Base-by-base conservation (phyloP, 345 rosid genomes). In the Brassica incana region DNA sequence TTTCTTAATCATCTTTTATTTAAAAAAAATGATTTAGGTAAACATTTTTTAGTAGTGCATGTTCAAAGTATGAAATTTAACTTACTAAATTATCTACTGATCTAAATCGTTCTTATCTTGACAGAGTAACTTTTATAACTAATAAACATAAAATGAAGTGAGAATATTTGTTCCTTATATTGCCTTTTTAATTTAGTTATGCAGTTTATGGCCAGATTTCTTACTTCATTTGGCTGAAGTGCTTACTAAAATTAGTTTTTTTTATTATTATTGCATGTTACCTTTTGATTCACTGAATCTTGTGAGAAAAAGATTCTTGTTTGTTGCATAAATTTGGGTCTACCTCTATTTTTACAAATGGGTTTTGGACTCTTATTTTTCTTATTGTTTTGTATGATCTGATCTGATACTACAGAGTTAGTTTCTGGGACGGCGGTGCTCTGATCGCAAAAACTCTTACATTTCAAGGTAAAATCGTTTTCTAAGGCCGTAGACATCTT, bases 201-300 rank as follows among this genome's bases (percentile, higher is more conserved):
- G 5, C 5, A 52, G 40, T 33, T 18, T 71, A 54, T 64, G 32
- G 56, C 8, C 32, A 56, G 60, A 72, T 64, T 52, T 54, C 10
- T 48, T 61, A 77, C 52, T 33, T 48, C 9, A 71, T 64, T 58
- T 25, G 66, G 30, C 16, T 33, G 43, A 54, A 64, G 23, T 72
- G 40, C 32, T 71, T 16, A 78, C 23, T 52, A 30, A 77, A 33
- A 12, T 25, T 61, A 69, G 60, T 78, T 52, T 78, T 52, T 78
- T 54, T 54, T 16, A 64, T 78, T 16, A 64, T 78, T 64, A 64
- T 25, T 71, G 29, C 67, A 65, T 61, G 71, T 45, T 32, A 58
- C 45, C 48, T 8, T 65, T 40, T 54, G 45, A n/a, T 65, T 54
- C 25, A 50, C 10, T 36, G 20, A 56, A 66, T 72, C 50, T 29